phyloP scores from a whole-genome alignment of 805 yeast genomes.

The Candida lessepsii region DNA sequence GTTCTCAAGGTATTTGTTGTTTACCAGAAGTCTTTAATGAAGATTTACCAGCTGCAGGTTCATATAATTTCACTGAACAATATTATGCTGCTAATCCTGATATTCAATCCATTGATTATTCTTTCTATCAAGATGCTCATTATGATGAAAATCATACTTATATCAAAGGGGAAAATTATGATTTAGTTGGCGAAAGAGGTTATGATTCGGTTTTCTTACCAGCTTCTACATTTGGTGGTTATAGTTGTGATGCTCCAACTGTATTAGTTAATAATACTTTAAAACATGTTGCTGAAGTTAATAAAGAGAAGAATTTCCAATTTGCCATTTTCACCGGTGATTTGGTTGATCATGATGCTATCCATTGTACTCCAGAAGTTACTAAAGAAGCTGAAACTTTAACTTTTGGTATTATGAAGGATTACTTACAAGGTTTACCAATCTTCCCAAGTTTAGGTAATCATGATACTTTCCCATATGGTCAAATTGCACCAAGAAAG shows the following conservation, averaged over 20 bases:
- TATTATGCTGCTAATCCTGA: slow-evolving; percentile 19
- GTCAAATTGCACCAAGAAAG: slow-evolving; percentile 56
- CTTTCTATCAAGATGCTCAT: slow-evolving; percentile 27
- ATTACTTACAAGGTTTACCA: slow-evolving; percentile 49
- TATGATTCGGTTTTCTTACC: slow-evolving; percentile 33
- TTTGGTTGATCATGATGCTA: slow-evolving; percentile 65
- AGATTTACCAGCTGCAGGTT: slow-evolving; percentile 20
- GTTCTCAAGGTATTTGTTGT: slow-evolving; percentile 60
- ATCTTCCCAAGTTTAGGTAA: slow-evolving; percentile 65
- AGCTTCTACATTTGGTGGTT: slow-evolving; percentile 61
- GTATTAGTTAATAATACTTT: slow-evolving; percentile 58
- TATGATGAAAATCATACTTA: slow-evolving; percentile 25
- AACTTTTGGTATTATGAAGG: slow-evolving; percentile 61
- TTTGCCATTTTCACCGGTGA: slow-evolving; percentile 74
- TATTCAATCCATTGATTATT: slow-evolving; percentile 9
- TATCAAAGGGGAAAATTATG: slow-evolving; percentile 34
- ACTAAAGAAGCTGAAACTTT: slow-evolving; percentile 73
- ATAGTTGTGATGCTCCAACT: slow-evolving; percentile 67
- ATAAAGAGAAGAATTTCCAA: slow-evolving; percentile 41
- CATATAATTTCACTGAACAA: slow-evolving; percentile 31
- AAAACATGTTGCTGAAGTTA: slow-evolving; percentile 21
- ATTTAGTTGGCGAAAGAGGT: slow-evolving; percentile 23
- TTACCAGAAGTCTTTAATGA: slow-evolving; percentile 46
- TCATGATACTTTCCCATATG: slow-evolving; percentile 73
- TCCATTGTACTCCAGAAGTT: slow-evolving; percentile 51